A percentile compares a stretch with the other conserved stretches of the same genome.
Conservation (phyloP, 192 early-diverging fungal genomes). For the Fimicolochytrium jonesii region DNA sequence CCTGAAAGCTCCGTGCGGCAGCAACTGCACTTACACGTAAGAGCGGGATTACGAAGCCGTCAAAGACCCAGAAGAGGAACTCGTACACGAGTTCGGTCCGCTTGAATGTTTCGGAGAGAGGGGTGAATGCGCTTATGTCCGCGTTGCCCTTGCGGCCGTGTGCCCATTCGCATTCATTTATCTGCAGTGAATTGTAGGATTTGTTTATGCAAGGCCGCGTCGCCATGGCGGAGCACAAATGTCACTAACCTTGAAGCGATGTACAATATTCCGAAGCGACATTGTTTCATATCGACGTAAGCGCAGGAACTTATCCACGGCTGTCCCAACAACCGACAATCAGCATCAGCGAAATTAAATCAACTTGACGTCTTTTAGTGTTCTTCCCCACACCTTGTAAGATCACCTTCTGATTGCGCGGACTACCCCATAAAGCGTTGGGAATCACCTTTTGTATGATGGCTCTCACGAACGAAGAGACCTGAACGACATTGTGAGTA, state of each 20-base stretch:
- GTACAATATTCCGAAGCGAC: constrained; percentile 50
- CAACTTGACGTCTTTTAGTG: not conserved
- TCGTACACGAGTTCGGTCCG: constrained; percentile 52
- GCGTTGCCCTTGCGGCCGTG: too few relatives aligned
- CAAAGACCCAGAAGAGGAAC: constrained; percentile 66
- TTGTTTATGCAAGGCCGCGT: too few relatives aligned
- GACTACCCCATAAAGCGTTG: constrained; percentile 55
- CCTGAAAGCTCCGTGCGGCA: too few relatives aligned
- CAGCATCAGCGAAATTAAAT: not conserved
- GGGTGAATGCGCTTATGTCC: constrained; percentile 17
- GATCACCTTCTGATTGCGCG: constrained; percentile 49
- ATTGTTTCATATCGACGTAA: constrained; percentile 59
- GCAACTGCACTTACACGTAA: too few relatives aligned
- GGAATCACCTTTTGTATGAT: constrained; percentile 52
- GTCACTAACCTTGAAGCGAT: constrained; percentile 50
- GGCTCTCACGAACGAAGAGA: constrained; percentile 20
- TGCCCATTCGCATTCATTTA: too few relatives aligned
- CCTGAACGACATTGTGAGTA: constrained; percentile 2
- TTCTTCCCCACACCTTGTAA: constrained; percentile 37
- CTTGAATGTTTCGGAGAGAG: constrained; percentile 44
- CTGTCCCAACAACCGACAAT: constrained; percentile 18
- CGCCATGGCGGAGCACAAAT: too few relatives aligned
- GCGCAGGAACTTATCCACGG: constrained; percentile 49
- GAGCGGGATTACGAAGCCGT: constrained; percentile 54
- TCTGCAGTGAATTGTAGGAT: too few relatives aligned